phyloP scores from a whole-genome alignment of 495 filamentous ascomycete genomes.

The Penicillium psychrofluorescens region DNA sequence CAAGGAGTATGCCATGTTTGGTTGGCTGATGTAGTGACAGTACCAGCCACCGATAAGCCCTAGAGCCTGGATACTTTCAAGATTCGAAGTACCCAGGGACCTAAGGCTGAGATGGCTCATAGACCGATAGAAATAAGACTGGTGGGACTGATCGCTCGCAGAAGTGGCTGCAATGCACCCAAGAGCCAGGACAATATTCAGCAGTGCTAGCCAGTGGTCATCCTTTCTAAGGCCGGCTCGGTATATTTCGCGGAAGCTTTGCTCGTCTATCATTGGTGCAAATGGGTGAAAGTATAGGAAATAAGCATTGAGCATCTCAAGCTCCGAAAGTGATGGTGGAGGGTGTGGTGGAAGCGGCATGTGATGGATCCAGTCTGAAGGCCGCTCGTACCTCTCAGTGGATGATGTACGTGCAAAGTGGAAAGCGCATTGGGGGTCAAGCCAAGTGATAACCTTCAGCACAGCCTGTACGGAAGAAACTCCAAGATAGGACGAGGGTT shows the following conservation, averaged over 20 bases:
- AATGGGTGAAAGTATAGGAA: constrained; percentile 62
- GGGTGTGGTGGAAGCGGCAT: too few relatives aligned
- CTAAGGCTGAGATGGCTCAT: constrained; percentile 61
- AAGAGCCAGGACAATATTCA: constrained; percentile 71
- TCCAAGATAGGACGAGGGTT: constrained; percentile 60
- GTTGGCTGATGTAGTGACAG: constrained; percentile 71
- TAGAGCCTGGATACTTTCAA: constrained; percentile 66
- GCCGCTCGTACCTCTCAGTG: too few relatives aligned
- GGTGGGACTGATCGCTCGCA: constrained; percentile 59
- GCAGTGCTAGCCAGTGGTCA: constrained; percentile 57
- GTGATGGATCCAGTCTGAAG: too few relatives aligned
- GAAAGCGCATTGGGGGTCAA: constrained; percentile 38
- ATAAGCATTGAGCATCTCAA: constrained; percentile 57
- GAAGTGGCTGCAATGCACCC: constrained; percentile 62
- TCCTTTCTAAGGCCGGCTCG: constrained; percentile 51
- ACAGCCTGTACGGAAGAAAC: constrained; percentile 55
- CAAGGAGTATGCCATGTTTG: constrained; percentile 56
- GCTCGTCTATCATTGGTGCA: constrained; percentile 64
- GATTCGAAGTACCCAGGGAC: constrained; percentile 45
- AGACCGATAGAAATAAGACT: constrained; percentile 61
- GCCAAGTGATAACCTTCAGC: constrained; percentile 34
- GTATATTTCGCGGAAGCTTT: constrained; percentile 47
- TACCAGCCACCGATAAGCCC: constrained; percentile 71
- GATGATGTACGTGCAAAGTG: constrained; percentile 11
- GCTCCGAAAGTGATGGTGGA: not conserved